Evolutionary conservation across 2,329 filamentous ascomycete genomes (phyloP), one percentile per base, ranked within the genome.

Genomic region (Trichoderma sp.): DNA sequence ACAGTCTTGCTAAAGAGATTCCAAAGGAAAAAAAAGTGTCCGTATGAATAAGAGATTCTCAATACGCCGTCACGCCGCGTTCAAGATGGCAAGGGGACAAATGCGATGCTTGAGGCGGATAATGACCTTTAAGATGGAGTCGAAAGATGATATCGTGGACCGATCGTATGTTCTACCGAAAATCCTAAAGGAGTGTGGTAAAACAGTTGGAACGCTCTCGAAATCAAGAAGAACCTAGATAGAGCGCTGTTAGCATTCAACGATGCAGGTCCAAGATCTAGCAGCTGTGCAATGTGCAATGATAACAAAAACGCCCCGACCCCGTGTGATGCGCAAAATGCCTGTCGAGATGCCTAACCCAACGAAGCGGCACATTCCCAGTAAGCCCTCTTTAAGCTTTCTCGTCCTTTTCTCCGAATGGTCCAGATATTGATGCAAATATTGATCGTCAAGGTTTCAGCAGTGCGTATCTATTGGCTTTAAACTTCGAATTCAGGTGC

Each of bases 171-270:
- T 77, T 79, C 78, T 81, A 81, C 78, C 79, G 77, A 76, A 74
- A 76, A 82, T 82, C 80, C 79, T 78, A 74, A 82, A 81, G 80
- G 80, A 81, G 80, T 77, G 79, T 81, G 79, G 78, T 79, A 78
- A 78, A 78, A 78, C 79, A 78, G 77, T 77, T 79, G 76, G 79
- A 80, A 79, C 78, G 79, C 81, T 82, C 78, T 79, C 76, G 77
- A 82, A 82, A 82, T 79, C 77, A 82, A 80, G 78, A 82, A 82
- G 78, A 82, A 82, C 81, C 81, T 82, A 66, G 28, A 17, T n/a
- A 47, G 15, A 28, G 13, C n/a, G 13, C n/a, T 30, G 73, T 81
- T 74, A 81, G 78, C 70, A 71, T 61, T 58, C 28, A 28, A 39
- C 13, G 12, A 17, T 23, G 28, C n/a, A 30, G 43, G 3, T 53